Evolutionary conservation across 1,139 yeast genomes (phyloP).

Genomic region (Maudiozyma humilis): DNA sequence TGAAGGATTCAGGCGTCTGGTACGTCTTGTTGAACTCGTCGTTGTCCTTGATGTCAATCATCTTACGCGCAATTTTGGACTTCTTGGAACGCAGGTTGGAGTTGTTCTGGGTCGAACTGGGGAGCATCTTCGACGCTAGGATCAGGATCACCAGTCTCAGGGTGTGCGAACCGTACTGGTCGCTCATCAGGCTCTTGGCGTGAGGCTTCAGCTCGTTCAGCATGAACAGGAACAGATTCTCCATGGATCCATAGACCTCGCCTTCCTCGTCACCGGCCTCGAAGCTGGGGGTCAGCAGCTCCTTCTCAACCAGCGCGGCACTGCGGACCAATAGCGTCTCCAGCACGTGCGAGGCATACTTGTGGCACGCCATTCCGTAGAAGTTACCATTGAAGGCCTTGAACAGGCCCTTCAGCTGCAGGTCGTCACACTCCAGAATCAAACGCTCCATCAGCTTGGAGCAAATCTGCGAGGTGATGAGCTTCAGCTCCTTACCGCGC

Average conservation of each 20-base stretch:
- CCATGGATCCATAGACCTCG: constrained; percentile 47
- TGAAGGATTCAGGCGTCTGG: constrained; percentile 68
- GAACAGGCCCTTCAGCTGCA: constrained; percentile 58
- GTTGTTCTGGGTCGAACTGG: constrained; percentile 65
- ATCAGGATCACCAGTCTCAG: constrained; percentile 64
- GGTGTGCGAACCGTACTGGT: constrained; percentile 84
- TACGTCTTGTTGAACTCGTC: constrained; percentile 58
- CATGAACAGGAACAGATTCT: constrained; percentile 54
- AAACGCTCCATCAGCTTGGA: constrained; percentile 87
- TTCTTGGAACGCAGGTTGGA: constrained; percentile 77
- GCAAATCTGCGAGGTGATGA: constrained; percentile 90
- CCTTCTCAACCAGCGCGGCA: constrained; percentile 73
- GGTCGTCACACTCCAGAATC: constrained; percentile 55
- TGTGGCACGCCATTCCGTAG: constrained; percentile 70
- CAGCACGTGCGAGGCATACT: constrained; percentile 87
- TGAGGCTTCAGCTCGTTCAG: constrained; percentile 59
- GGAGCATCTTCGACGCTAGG: constrained; percentile 68
- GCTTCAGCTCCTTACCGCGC: constrained; percentile 80
- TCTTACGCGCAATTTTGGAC: constrained; percentile 83
- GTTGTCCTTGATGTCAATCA: constrained; percentile 79
- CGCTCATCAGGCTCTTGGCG: constrained; percentile 51
- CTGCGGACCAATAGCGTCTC: constrained; percentile 75
- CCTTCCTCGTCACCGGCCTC: constrained; percentile 29
- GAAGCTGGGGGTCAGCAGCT: constrained; percentile 38
- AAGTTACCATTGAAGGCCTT: constrained; percentile 64